A percentile compares a stretch with the other conserved stretches of the same genome.
Conservation (phyloP, 2,329 filamentous ascomycete genomes). For the Colletotrichum lini region DNA sequence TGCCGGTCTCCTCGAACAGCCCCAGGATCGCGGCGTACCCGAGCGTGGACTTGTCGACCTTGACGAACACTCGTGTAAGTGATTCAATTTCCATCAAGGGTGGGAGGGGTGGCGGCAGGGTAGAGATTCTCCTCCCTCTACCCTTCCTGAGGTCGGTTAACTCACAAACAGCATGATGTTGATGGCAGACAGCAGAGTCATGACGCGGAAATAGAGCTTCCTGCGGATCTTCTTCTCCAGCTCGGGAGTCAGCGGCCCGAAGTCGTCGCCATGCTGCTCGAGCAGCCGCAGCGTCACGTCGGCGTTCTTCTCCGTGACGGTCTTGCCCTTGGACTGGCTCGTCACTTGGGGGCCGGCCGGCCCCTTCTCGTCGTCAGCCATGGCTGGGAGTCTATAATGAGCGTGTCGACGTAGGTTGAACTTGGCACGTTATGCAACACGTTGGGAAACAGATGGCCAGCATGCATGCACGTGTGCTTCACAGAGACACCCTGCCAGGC, state of each 20-base stretch:
- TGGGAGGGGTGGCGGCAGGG: too few species aligned
- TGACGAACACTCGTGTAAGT: not conserved
- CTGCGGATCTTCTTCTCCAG: slow-evolving; percentile 49
- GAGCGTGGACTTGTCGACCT: slow-evolving; percentile 59
- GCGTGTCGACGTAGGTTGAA: too few species aligned
- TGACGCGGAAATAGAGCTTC: slow-evolving; percentile 53
- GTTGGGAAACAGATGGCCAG: too few species aligned
- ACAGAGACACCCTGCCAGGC: not conserved
- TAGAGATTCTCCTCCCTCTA: not conserved
- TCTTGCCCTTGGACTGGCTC: slow-evolving; percentile 25
- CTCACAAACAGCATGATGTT: slow-evolving; percentile 56
- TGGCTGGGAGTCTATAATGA: not conserved
- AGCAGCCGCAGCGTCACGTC: slow-evolving; percentile 55
- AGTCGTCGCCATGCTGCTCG: slow-evolving; percentile 51
- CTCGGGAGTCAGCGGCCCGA: slow-evolving; percentile 51
- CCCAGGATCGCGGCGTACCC: slow-evolving; percentile 58
- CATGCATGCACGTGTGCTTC: not conserved
- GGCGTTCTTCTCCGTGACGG: slow-evolving; percentile 48
- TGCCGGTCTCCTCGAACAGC: slow-evolving; percentile 57
- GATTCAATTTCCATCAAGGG: fast-evolving
- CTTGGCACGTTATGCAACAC: not conserved
- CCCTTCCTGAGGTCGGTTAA: slow-evolving; percentile 3
- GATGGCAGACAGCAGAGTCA: slow-evolving; percentile 51
- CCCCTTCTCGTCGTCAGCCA: slow-evolving; percentile 33
- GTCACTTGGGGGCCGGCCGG: slow-evolving; percentile 8